Conservation (phyloP, 192 early-diverging fungal genomes). For the Rhizophagus sp. region DNA sequence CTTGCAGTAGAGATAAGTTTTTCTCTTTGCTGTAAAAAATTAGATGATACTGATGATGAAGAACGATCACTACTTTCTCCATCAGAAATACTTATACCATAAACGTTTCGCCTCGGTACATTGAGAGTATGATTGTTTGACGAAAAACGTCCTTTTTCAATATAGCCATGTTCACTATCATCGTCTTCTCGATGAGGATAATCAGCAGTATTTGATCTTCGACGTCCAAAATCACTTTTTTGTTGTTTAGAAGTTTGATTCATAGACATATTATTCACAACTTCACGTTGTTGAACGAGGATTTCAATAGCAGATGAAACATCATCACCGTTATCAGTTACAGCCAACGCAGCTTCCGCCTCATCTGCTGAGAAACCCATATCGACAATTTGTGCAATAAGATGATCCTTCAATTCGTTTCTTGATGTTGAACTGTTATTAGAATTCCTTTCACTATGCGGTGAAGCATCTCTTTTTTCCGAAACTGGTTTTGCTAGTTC, state of each 20-base stretch:
- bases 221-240: neutral
- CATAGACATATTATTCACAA: conserved; percentile 26
- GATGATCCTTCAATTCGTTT: conserved; percentile 17
- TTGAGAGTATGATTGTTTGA: conserved; percentile 1
- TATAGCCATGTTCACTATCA: conserved; percentile 18
- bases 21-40: conserved; percentile 51
- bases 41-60: neutral
- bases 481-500: neutral
- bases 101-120: conserved; percentile 1
- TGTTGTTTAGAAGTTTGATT: neutral
- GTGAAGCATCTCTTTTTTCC: neutral
- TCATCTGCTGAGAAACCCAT: conserved; percentile 78
- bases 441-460: neutral
- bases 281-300: conserved; percentile 45
- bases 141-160: neutral
- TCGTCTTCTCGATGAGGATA: conserved; percentile 22
- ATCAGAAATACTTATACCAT: conserved; percentile 21
- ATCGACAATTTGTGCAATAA: conserved; percentile 71
- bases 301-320: conserved; percentile 55
- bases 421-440: neutral
- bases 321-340: conserved; percentile 63
- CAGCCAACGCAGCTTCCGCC: conserved; percentile 68
- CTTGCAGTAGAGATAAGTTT: conserved; percentile 57
- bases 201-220: conserved; percentile 10
- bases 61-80: conserved; percentile 25